These are phyloP conservation scores for Trichopus zeylanicus DNA, from an alignment of 116 monocot species.

Conservation along the genomic window DNA sequence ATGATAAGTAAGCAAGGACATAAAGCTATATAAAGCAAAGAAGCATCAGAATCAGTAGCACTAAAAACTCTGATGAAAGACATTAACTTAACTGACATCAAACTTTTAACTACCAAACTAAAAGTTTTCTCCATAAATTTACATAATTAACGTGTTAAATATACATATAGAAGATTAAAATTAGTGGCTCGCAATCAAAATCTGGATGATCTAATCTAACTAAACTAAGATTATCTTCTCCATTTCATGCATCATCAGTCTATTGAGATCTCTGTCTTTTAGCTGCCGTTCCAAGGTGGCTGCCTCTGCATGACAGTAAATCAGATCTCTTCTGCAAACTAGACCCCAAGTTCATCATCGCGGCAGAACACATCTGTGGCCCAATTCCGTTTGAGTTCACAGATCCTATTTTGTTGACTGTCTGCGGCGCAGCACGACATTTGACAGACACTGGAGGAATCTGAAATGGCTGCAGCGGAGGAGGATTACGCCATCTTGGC, in stretches of 20 bases:
- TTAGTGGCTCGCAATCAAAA: background rate
- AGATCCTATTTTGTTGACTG: too few species aligned
- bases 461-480: constrained; percentile 24
- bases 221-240: too few species aligned
- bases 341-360: background rate
- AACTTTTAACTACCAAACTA: too few species aligned
- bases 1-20: too few species aligned
- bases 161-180: background rate
- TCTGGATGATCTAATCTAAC: too few species aligned
- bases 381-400: background rate
- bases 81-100: too few species aligned
- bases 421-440: background rate
- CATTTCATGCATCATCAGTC: background rate
- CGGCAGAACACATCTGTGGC: background rate
- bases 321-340: background rate
- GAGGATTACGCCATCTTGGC: constrained; percentile 66
- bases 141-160: background rate
- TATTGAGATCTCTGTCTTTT: constrained; percentile 6
- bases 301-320: background rate
- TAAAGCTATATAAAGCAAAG: too few species aligned
- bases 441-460: constrained; percentile 4
- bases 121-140: background rate
- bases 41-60: background rate
- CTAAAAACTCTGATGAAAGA: background rate
- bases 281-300: background rate